phyloP scores from a whole-genome alignment of 1,139 yeast species.

The Yamadazyma dushanensis region DNA sequence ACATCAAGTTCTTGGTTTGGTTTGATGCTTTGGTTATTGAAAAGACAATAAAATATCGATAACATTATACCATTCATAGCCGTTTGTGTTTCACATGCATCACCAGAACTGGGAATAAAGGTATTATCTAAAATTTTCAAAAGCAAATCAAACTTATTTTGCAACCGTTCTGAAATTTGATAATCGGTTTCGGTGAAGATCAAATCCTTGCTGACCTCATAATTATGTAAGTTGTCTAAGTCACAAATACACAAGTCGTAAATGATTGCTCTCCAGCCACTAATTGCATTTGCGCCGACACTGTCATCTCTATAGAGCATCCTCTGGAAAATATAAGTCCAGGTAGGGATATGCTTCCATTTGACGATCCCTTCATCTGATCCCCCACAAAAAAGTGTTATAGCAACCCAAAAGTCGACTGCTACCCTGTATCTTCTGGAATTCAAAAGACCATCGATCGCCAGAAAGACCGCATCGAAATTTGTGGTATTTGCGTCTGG shows the following conservation, averaged over 20 bases:
- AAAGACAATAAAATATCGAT: slow-evolving; percentile 33
- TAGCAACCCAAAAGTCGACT: slow-evolving; percentile 45
- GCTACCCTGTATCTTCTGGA: slow-evolving; percentile 32
- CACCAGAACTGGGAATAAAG: too few relatives aligned
- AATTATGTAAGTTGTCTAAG: slow-evolving; percentile 19
- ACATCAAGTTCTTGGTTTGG: slow-evolving; percentile 27
- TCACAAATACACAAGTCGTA: slow-evolving; percentile 39
- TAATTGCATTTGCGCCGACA: slow-evolving; percentile 29
- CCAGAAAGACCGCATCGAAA: slow-evolving; percentile 23
- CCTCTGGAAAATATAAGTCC: slow-evolving; percentile 35
- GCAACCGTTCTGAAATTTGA: slow-evolving; percentile 7
- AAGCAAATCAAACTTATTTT: slow-evolving; percentile 9
- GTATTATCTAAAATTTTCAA: slow-evolving; percentile 5
- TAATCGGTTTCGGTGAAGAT: slow-evolving; percentile 6
- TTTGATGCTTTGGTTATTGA: slow-evolving; percentile 21
- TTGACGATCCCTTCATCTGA: slow-evolving; percentile 25
- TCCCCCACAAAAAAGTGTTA: slow-evolving; percentile 33
- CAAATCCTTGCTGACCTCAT: slow-evolving; percentile 8
- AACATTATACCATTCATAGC: slow-evolving; percentile 31
- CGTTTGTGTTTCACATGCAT: slow-evolving; percentile 29
- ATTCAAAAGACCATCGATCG: slow-evolving; percentile 27
- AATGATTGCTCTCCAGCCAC: slow-evolving; percentile 39
- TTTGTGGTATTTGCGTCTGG: slow-evolving; percentile 9
- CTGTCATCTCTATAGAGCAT: slow-evolving; percentile 29
- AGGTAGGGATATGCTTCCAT: slow-evolving; percentile 32